These are phyloP conservation scores for Prunus dulcis DNA, from an alignment of 306 rosid genomes.

Conservation along the genomic window DNA sequence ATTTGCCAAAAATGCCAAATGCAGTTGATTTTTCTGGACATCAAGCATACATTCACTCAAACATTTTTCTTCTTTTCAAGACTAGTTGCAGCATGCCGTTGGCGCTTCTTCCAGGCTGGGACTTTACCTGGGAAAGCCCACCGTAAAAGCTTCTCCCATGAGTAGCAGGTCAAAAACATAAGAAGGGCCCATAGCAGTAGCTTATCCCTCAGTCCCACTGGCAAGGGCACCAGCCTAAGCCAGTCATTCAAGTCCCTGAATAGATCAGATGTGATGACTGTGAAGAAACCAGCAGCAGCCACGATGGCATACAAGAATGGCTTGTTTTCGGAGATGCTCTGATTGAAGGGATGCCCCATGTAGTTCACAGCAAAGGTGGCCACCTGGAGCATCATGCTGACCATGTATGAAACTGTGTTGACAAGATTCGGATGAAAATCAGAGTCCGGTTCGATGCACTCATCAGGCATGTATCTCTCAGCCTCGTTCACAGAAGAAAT, in stretches of 20 bases:
- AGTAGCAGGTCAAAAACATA: constrained; percentile 75
- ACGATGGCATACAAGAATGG: constrained; percentile 77
- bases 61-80: constrained; percentile 69
- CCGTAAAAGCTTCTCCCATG: constrained; percentile 85
- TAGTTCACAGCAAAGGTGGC: constrained; percentile 99
- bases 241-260: constrained; percentile 78
- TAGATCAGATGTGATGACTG: constrained; percentile 80
- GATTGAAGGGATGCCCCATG: constrained; percentile 99
- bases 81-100: constrained; percentile 55
- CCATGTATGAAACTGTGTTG: constrained; percentile 98
- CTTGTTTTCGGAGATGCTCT: constrained; percentile 85
- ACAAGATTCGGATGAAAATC: constrained; percentile 92
- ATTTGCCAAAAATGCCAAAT: constrained; percentile 13
- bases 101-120: constrained; percentile 88
- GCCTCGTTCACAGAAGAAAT: constrained; percentile 85
- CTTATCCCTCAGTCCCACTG: constrained; percentile 75
- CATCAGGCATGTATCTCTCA: constrained; percentile 91
- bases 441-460: constrained; percentile 95
- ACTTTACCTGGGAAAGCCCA: constrained; percentile 92
- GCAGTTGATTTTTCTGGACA: constrained; percentile 6
- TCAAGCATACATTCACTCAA: constrained; percentile 30
- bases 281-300: constrained; percentile 74
- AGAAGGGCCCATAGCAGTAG: constrained; percentile 80
- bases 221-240: constrained; percentile 92
- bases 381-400: constrained; percentile 98